Evolutionary conservation across 345 rosid species (phyloP).

Genomic region (Gossypium ekmanianum): DNA sequence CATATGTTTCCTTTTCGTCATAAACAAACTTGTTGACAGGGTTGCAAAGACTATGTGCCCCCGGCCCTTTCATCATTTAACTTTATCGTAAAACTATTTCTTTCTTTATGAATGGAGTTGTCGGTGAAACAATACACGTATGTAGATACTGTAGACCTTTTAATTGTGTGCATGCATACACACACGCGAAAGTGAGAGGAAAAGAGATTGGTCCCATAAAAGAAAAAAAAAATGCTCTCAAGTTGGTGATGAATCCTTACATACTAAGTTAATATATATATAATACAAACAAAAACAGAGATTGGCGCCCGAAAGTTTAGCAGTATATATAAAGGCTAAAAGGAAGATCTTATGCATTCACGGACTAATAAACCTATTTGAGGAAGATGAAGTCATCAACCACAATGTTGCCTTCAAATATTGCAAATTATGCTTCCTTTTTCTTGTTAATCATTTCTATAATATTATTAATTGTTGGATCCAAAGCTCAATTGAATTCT

Average conservation of each 20-base stretch:
- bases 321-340: slow-evolving; percentile 8
- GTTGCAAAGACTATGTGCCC: no score
- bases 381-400: background rate
- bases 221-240: background rate
- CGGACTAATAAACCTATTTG: background rate
- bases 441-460: background rate
- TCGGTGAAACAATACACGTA: no score
- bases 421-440: background rate
- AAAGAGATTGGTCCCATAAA: background rate
- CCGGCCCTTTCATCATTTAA: no score
- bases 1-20: no score
- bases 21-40: no score
- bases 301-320: background rate
- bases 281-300: background rate
- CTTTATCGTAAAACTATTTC: no score
- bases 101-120: no score
- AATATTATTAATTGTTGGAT: background rate
- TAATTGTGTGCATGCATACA: background rate
- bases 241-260: background rate
- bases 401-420: slow-evolving; percentile 1
- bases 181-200: background rate
- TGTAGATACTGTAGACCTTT: background rate
- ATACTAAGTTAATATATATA: background rate
- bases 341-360: background rate
- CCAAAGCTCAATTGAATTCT: slow-evolving; percentile 45